Base-by-base conservation (phyloP, 345 rosid species). In the Populus euphratica region DNA sequence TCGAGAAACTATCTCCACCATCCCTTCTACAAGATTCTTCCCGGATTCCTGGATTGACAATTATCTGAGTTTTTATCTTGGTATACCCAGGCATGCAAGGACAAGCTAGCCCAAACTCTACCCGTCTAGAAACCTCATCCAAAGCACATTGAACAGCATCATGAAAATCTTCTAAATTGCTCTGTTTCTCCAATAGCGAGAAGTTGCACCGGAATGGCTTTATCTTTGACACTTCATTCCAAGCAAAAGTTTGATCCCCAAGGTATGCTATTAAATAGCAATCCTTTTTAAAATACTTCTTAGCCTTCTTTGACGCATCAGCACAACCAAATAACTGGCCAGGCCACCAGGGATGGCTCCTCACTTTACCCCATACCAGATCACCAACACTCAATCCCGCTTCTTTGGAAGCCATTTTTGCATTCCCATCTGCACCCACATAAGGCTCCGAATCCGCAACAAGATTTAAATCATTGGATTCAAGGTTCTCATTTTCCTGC, bases 281-380 rank as follows among this genome's bases (percentile, higher is more conserved):
- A 9, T 83, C 87, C 83, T 84, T 91, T 81, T 85, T 92, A 74
- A 79, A 88, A 76, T 92, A 73, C 85, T 90, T 86, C 78, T 81
- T 84, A 2, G 96, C 96, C 83, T 84, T 80, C n/a, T 79, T 70
- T n/a, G 94, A 79, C 5, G 90, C 89, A 59, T 75, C 91, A 5
- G 88, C 86, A 80, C 76, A 70, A 74, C 89, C 90, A 85, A 89
- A 84, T 73, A 90, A 83, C 82, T 91, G 96, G 63, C 93, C 97
- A 6, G 97, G 97, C 97, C 98, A 93, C 98, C 98, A 94, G 0
- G 96, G 97, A 85, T 93, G 94, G 81, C 97, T 90, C 85, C 87
- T 88, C 38, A 90, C 94, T 81, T 94, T 94, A 66, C 90, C 97
- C 98, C 98, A 94, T 43, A 94, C 93, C 70, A 94, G 83, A 86